Evolutionary conservation across 1,284 basidiomycete genomes (phyloP).

Genomic region (Boletellus dicymbophilus): DNA sequence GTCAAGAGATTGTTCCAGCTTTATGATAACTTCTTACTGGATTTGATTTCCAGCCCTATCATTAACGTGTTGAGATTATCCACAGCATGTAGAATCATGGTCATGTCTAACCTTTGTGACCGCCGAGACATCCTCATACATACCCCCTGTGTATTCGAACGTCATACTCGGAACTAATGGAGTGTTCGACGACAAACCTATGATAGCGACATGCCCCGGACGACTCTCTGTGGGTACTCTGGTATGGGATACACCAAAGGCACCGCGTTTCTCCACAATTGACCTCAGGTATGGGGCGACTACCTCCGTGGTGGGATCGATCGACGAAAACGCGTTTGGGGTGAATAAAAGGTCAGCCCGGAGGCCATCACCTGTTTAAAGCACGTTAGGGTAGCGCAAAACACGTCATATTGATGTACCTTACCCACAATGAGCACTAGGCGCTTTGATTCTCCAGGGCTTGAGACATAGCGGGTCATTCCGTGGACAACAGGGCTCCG

Average conservation of each 20-base stretch:
- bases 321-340: slow-evolving; percentile 56
- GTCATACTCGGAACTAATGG: slow-evolving; percentile 5
- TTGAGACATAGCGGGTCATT: slow-evolving; percentile 57
- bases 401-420: slow-evolving; percentile 15
- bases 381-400: not conserved
- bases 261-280: slow-evolving; percentile 67
- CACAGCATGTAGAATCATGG: not conserved
- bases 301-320: slow-evolving; percentile 56
- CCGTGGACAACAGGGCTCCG: slow-evolving; percentile 78
- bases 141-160: slow-evolving; percentile 54
- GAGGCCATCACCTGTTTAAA: slow-evolving; percentile 69
- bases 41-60: slow-evolving; percentile 87
- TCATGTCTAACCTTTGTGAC: slow-evolving; percentile 70
- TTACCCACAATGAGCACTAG: slow-evolving; percentile 81
- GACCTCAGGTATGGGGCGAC: slow-evolving; percentile 79
- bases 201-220: slow-evolving; percentile 89
- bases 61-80: slow-evolving; percentile 6
- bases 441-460: slow-evolving; percentile 60
- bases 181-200: slow-evolving; percentile 50
- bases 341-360: slow-evolving; percentile 83
- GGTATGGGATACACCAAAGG: slow-evolving; percentile 86
- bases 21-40: slow-evolving; percentile 51
- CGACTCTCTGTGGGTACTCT: slow-evolving; percentile 88
- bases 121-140: slow-evolving; percentile 93
- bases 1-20: slow-evolving; percentile 6